Evolutionary conservation across 2,329 filamentous ascomycete genomes (phyloP).

Genomic region (Eutypa lata): DNA sequence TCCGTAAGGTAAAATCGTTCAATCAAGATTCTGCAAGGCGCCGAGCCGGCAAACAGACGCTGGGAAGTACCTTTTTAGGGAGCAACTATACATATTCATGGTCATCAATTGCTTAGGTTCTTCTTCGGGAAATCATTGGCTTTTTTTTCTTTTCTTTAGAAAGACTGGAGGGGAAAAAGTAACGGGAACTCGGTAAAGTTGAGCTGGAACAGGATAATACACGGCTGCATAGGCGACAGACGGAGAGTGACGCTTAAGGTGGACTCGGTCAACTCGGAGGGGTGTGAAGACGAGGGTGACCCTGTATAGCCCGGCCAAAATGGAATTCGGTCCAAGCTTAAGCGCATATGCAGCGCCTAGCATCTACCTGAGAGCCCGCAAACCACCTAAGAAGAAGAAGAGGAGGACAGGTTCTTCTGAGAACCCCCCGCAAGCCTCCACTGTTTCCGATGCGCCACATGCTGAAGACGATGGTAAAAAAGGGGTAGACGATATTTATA

Average conservation of each 20-base stretch:
- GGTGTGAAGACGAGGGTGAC: background rate
- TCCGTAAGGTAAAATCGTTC: background rate
- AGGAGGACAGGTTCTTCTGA: no score
- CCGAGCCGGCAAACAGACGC: background rate
- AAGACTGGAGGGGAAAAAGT: no score
- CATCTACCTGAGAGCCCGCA: slow-evolving; percentile 12
- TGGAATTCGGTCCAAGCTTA: background rate
- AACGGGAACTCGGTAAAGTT: no score
- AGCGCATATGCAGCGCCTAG: slow-evolving; percentile 1
- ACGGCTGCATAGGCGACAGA: no score
- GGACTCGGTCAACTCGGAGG: background rate
- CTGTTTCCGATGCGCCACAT: background rate
- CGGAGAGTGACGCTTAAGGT: background rate
- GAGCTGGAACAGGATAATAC: no score
- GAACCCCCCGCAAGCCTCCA: background rate
- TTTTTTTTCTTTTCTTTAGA: background rate
- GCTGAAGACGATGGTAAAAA: background rate
- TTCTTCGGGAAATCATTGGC: no score
- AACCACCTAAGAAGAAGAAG: slow-evolving; percentile 25
- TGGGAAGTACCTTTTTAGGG: background rate
- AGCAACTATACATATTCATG: background rate
- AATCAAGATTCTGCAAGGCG: background rate
- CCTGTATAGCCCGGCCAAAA: background rate
- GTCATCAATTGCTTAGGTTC: no score
- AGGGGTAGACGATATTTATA: background rate